phyloP scores from a whole-genome alignment of 108 stramenopile genomes.

The Cafeteria roenbergensis region DNA sequence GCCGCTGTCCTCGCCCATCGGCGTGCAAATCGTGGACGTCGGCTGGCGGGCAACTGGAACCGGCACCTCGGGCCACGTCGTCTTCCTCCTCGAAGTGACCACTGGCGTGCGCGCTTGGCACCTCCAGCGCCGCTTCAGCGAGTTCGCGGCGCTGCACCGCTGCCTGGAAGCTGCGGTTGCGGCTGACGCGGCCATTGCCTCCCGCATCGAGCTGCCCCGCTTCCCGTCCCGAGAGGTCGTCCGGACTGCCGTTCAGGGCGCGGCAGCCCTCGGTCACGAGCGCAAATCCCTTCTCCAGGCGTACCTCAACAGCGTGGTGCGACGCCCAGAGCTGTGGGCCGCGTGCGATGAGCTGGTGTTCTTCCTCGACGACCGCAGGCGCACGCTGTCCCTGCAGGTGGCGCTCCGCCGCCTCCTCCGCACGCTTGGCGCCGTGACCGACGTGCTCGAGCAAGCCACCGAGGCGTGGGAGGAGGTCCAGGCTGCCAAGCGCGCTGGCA shows the following conservation, averaged over 20 bases:
- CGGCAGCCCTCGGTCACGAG: too few species aligned
- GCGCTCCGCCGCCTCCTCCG: neutral
- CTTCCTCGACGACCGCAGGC: neutral
- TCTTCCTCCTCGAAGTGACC: neutral
- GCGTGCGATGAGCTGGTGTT: neutral
- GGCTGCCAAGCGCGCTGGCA: too few species aligned
- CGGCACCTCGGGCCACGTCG: neutral
- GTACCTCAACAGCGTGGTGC: neutral
- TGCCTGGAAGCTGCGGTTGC: neutral
- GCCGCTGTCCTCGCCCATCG: too few species aligned
- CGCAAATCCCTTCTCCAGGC: neutral
- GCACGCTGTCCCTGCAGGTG: neutral
- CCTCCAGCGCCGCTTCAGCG: neutral
- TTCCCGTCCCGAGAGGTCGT: too few species aligned
- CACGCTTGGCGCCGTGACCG: too few species aligned
- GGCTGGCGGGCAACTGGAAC: too few species aligned
- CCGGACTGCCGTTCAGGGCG: too few species aligned
- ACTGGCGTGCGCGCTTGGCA: neutral
- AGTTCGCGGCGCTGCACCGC: neutral
- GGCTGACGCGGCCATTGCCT: too few species aligned
- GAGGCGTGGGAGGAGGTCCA: too few species aligned
- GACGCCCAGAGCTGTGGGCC: neutral
- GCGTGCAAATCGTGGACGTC: too few species aligned
- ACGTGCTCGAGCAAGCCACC: too few species aligned
- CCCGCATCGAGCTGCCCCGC: neutral